phyloP scores from a whole-genome alignment of 345 rosid genomes.

The Linum trigynum region DNA sequence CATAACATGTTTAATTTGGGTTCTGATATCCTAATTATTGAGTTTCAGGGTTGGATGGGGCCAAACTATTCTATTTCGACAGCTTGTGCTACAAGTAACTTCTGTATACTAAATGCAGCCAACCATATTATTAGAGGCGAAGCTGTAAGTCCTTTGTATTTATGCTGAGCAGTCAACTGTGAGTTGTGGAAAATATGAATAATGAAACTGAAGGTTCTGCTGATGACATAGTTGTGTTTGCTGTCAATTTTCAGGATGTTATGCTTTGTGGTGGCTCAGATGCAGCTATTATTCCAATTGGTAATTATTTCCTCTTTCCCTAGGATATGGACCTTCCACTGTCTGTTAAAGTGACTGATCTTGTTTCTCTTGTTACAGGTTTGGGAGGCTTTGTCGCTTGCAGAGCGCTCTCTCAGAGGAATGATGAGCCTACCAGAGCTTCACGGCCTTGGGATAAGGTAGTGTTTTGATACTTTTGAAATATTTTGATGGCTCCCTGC shows the following conservation, averaged over 20 bases:
- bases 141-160: slow-evolving; percentile 63
- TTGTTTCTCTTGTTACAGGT: slow-evolving; percentile 42
- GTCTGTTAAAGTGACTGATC: slow-evolving; percentile 6
- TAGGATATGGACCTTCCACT: slow-evolving; percentile 3
- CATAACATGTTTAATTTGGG: slow-evolving; percentile 6
- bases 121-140: slow-evolving; percentile 89
- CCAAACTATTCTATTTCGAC: slow-evolving; percentile 94
- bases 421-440: slow-evolving; percentile 79
- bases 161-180: slow-evolving; percentile 3
- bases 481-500: no score
- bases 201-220: background rate
- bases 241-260: slow-evolving; percentile 45
- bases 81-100: slow-evolving; percentile 96
- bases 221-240: slow-evolving; percentile 12
- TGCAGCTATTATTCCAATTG: slow-evolving; percentile 79
- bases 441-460: slow-evolving; percentile 97
- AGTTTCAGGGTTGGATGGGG: slow-evolving; percentile 93
- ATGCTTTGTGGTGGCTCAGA: slow-evolving; percentile 99
- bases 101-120: slow-evolving; percentile 84
- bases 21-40: slow-evolving; percentile 6
- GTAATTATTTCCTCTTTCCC: slow-evolving; percentile 32
- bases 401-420: slow-evolving; percentile 85
- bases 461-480: slow-evolving; percentile 13
- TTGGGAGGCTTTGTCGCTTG: slow-evolving; percentile 96
- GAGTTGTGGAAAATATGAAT: background rate